Conservation (phyloP, 1,139 yeast species). For the Chernovozyma aurita region DNA sequence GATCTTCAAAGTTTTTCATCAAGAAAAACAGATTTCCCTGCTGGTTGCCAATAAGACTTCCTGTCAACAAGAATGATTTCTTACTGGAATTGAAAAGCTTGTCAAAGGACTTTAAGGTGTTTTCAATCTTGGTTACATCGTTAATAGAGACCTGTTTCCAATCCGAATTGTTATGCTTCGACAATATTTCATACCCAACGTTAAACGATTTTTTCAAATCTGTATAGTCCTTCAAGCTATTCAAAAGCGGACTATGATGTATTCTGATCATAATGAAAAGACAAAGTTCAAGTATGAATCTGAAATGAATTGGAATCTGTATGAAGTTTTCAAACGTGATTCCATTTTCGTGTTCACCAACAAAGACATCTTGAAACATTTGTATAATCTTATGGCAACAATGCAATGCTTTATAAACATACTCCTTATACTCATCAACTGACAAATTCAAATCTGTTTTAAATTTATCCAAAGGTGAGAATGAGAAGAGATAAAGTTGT, state of each 20-base stretch:
- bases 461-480: constrained; percentile 16
- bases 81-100: constrained; percentile 12
- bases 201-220: constrained; percentile 27
- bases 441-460: constrained; percentile 20
- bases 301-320: constrained; percentile 39
- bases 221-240: constrained; percentile 26
- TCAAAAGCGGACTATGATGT: constrained; percentile 35
- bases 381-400: constrained; percentile 28
- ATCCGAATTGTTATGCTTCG: constrained; percentile 14
- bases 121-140: neutral
- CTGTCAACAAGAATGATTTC: constrained; percentile 2
- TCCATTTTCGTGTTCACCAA: constrained; percentile 8
- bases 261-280: constrained; percentile 30
- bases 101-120: constrained; percentile 29
- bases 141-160: constrained; percentile 23
- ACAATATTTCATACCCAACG: constrained; percentile 20
- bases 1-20: constrained; percentile 32
- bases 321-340: constrained; percentile 22
- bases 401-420: constrained; percentile 25
- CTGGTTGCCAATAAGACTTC: neutral
- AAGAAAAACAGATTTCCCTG: constrained; percentile 19
- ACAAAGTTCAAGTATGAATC: constrained; percentile 35
- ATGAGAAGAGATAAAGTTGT: constrained; percentile 36
- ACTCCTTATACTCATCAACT: constrained; percentile 25
- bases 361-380: constrained; percentile 21